Percentiles rank a stretch among this genome's conserved stretches.
Evolutionary conservation across 176 grass and related monocot genomes (phyloP).

Genomic region (Rhynchospora tenuis): DNA sequence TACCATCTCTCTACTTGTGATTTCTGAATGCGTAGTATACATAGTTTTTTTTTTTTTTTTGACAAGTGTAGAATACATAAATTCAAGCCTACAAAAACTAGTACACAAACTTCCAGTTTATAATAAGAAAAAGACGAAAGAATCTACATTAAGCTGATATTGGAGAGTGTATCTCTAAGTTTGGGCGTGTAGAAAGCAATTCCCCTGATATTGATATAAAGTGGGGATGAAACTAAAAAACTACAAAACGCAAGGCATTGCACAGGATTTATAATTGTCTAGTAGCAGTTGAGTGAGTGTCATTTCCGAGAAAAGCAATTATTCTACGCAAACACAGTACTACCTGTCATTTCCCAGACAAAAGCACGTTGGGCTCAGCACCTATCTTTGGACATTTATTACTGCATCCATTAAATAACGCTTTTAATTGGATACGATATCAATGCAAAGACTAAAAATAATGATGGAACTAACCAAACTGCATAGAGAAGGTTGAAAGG

Average conservation of each 20-base stretch:
- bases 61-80: too few species aligned
- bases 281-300: conserved; percentile 40
- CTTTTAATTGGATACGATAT: conserved; percentile 27
- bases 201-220: not conserved
- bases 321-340: conserved; percentile 57
- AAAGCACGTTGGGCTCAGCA: conserved; percentile 48
- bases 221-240: not conserved
- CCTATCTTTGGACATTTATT: conserved; percentile 17
- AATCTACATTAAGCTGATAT: too few species aligned
- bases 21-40: too few species aligned
- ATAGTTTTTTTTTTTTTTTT: too few species aligned
- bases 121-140: too few species aligned
- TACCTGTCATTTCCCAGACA: conserved; percentile 81
- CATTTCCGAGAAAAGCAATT: conserved; percentile 90
- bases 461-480: conserved; percentile 27
- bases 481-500: conserved; percentile 20
- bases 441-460: conserved; percentile 50
- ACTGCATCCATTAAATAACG: conserved; percentile 15
- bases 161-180: too few species aligned
- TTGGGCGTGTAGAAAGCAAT: too few species aligned
- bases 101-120: too few species aligned
- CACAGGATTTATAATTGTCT: conserved; percentile 27
- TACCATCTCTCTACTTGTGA: too few species aligned
- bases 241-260: not conserved
- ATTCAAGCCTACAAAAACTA: too few species aligned